phyloP scores from a whole-genome alignment of 176 grass and related monocot genomes.

The Saccharum spontaneum region DNA sequence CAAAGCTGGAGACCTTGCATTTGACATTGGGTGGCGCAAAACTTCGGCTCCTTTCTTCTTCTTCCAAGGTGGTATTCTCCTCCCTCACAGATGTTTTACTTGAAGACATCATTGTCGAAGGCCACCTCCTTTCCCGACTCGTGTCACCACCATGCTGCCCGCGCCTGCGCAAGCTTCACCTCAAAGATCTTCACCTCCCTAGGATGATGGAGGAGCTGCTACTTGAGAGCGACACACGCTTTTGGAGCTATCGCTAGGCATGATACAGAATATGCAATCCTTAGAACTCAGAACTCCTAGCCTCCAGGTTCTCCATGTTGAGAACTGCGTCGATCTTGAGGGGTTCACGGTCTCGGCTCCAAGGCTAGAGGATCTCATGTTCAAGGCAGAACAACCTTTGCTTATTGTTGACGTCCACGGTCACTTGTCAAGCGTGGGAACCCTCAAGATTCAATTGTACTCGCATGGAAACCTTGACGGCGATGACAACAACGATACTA shows the following conservation, averaged over 20 bases:
- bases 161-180: background rate
- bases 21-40: background rate
- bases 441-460: background rate
- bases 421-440: background rate
- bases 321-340: fast-evolving
- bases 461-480: background rate
- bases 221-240: background rate
- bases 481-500: background rate
- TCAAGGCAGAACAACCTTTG: too few relatives aligned
- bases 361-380: background rate
- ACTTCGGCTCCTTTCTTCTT: background rate
- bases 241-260: background rate
- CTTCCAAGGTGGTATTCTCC: background rate
- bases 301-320: background rate
- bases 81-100: background rate
- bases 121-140: background rate
- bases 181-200: fast-evolving
- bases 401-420: too few relatives aligned
- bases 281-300: background rate
- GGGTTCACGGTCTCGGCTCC: background rate
- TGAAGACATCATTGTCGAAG: too few relatives aligned
- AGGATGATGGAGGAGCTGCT: background rate
- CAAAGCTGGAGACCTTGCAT: background rate
- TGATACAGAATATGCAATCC: fast-evolving
- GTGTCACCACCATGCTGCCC: background rate